These are phyloP conservation scores for Lophium mytilinum DNA, from an alignment of 495 filamentous ascomycete species.

Conservation along the genomic window DNA sequence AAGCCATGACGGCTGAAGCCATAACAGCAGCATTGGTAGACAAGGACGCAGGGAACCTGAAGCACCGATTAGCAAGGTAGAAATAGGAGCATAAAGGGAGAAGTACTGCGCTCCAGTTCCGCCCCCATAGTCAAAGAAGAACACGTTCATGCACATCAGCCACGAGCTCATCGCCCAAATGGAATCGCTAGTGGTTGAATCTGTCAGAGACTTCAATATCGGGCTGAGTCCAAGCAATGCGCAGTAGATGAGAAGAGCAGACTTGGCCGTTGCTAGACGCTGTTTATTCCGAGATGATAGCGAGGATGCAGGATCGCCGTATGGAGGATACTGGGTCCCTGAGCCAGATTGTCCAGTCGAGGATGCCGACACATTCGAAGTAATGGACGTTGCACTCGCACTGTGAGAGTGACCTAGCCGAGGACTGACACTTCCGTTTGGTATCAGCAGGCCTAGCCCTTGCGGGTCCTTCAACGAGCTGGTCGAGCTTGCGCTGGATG, in stretches of 20 bases:
- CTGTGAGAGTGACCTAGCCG: constrained; percentile 12
- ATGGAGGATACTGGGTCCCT: constrained; percentile 22
- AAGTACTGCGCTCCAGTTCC: constrained; percentile 50
- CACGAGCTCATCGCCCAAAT: constrained; percentile 96
- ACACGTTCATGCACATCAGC: constrained; percentile 89
- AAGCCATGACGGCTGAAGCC: constrained; percentile 87
- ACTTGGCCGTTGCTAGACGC: constrained; percentile 70
- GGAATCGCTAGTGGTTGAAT: constrained; percentile 78
- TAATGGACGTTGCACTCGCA: constrained; percentile 17
- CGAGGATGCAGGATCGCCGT: constrained; percentile 24
- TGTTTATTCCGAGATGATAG: constrained; percentile 57
- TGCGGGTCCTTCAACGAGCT: constrained; percentile 9
- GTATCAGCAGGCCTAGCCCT: constrained; percentile 8
- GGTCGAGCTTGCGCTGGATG: constrained; percentile 7
- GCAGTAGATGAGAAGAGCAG: constrained; percentile 86
- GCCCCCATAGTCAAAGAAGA: constrained; percentile 91
- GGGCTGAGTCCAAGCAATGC: constrained; percentile 83
- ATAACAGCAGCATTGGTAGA: constrained; percentile 94
- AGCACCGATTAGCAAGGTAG: constrained; percentile 7
- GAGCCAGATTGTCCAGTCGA: constrained; percentile 3
- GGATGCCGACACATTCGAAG: constrained; percentile 5
- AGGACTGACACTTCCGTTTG: not conserved
- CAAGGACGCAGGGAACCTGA: constrained; percentile 70
- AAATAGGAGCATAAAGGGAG: constrained; percentile 8
- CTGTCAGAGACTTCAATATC: constrained; percentile 88